phyloP scores from a whole-genome alignment of 495 filamentous ascomycete species.

The Podospora pseudocomata region DNA sequence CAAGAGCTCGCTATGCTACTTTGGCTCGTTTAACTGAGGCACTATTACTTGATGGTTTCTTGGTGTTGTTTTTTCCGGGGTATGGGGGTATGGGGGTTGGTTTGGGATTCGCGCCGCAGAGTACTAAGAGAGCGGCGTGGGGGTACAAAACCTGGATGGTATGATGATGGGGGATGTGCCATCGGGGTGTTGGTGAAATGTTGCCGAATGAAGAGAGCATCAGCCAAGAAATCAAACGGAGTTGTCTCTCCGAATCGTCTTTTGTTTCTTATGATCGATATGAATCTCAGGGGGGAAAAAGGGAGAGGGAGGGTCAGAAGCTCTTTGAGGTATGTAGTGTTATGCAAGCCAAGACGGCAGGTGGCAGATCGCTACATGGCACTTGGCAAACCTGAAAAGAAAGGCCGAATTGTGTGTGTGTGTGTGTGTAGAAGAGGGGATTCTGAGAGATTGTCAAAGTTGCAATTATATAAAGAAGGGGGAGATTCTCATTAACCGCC shows the following conservation, averaged over 20 bases:
- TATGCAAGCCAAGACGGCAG: conserved; percentile 24
- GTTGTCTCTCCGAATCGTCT: not conserved
- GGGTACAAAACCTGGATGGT: not conserved
- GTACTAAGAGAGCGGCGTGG: not conserved
- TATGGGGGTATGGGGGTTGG: not conserved
- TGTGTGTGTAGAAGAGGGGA: not conserved
- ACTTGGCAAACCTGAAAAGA: not conserved
- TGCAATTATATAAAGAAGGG: not conserved
- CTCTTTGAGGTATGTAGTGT: not conserved
- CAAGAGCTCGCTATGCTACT: not conserved
- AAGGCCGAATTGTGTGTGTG: not conserved
- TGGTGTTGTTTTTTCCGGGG: not conserved
- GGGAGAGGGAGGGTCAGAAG: not conserved
- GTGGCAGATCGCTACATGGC: conserved; percentile 10
- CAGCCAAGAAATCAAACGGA: not conserved
- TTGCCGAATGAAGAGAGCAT: not conserved
- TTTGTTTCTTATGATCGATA: not conserved
- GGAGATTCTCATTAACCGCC: not conserved
- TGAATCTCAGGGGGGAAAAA: not conserved
- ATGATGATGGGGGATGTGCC: not conserved
- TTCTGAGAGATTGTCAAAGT: not conserved
- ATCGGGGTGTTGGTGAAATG: not conserved
- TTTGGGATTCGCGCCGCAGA: no score
- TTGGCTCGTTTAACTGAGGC: not conserved
- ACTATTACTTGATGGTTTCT: not conserved